Percentiles rank a stretch among this genome's conserved stretches.
Evolutionary conservation across 208 protist species (phyloP).

Genomic region (Acanthamoeba divionensis): DNA sequence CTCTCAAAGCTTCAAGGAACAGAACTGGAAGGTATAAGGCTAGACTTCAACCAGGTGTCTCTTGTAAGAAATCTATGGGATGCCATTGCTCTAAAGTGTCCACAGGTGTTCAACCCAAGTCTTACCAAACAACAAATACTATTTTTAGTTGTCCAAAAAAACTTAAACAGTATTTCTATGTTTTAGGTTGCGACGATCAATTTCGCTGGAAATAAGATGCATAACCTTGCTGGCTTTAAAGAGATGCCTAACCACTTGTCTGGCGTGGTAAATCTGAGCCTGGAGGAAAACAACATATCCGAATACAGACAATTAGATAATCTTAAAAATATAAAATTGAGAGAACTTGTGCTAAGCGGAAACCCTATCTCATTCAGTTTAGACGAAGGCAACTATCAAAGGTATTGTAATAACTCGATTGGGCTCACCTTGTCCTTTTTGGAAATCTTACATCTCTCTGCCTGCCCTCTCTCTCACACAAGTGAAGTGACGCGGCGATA

Average conservation of each 20-base stretch:
- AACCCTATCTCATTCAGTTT: constrained; percentile 19
- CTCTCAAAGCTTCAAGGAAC: constrained; percentile 7
- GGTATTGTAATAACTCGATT: not conserved
- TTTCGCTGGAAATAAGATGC: not conserved
- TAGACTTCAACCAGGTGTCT: constrained; percentile 50
- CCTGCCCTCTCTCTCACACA: not conserved
- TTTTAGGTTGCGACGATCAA: constrained; percentile 33
- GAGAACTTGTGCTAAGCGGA: constrained; percentile 11
- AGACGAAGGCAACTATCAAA: constrained; percentile 7
- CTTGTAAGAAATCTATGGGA: constrained; percentile 5
- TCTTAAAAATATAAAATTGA: constrained; percentile 36
- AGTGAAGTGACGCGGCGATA: constrained; percentile 48
- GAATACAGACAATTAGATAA: constrained; percentile 45
- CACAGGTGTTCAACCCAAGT: too few species aligned
- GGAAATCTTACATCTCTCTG: not conserved
- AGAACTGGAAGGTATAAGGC: not conserved
- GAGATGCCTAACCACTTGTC: constrained; percentile 19
- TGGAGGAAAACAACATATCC: constrained; percentile 32
- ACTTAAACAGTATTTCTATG: not conserved
- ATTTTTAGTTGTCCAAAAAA: not conserved
- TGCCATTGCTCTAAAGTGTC: constrained; percentile 39
- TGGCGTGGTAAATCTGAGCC: constrained; percentile 3
- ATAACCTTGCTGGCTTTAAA: not conserved
- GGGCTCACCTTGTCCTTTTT: not conserved
- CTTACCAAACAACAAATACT: too few species aligned